Conservation (phyloP, 2,329 filamentous ascomycete genomes). For the Fusarium coicis region DNA sequence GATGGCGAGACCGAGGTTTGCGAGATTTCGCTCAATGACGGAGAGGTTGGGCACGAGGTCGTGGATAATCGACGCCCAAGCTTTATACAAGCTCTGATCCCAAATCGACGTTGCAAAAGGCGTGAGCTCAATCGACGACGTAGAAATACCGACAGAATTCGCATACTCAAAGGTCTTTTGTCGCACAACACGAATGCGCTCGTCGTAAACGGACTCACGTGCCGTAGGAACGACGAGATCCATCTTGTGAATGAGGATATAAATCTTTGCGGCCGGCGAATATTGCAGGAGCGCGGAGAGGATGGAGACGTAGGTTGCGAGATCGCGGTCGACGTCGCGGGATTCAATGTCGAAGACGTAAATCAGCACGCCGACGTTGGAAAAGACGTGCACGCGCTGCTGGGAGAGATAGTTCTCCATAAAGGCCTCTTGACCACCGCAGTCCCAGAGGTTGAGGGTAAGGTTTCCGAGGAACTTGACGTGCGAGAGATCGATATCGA, state of each 20-base stretch:
- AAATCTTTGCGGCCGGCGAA: conserved; percentile 83
- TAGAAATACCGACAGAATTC: conserved; percentile 48
- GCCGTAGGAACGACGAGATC: conserved; percentile 87
- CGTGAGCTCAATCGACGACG: conserved; percentile 71
- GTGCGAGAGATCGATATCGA: conserved; percentile 97
- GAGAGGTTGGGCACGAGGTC: conserved; percentile 94
- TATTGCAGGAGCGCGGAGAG: conserved; percentile 89
- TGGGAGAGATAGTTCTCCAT: conserved; percentile 98
- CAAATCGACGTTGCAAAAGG: conserved; percentile 97
- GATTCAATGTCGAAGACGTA: conserved; percentile 99
- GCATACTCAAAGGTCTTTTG: conserved; percentile 73
- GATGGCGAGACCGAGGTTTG: conserved; percentile 83
- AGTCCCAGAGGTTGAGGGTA: conserved; percentile 98
- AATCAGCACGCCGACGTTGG: conserved; percentile 94
- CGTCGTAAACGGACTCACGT: conserved; percentile 84
- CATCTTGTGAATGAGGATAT: conserved; percentile 98
- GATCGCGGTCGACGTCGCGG: conserved; percentile 90
- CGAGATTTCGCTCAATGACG: conserved; percentile 87
- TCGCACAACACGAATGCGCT: conserved; percentile 81
- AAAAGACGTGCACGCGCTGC: conserved; percentile 96
- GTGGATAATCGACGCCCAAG: conserved; percentile 98
- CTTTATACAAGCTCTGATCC: conserved; percentile 98
- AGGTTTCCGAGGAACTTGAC: conserved; percentile 99
- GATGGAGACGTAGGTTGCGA: conserved; percentile 91
- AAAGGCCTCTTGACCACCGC: conserved; percentile 97